These are phyloP conservation scores for Raddia guianensis DNA, from an alignment of 176 grass and related monocot genomes.

Conservation along the genomic window DNA sequence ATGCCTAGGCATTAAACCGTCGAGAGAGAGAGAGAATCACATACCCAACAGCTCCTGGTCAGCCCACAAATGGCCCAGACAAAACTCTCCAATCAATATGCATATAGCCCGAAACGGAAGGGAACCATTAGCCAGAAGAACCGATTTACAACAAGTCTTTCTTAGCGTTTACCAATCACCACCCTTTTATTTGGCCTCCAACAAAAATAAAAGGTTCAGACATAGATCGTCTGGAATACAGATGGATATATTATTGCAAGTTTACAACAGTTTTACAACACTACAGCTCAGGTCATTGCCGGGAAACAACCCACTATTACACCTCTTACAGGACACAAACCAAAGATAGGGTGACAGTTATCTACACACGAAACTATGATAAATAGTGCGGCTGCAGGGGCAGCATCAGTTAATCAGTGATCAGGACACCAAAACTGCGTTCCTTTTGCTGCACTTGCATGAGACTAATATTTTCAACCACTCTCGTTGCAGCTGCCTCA, in stretches of 20 bases:
- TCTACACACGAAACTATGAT: conserved; percentile 34
- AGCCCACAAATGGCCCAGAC: too few species aligned
- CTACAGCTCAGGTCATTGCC: conserved; percentile 13
- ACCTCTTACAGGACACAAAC: not conserved
- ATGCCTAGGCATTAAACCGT: too few species aligned
- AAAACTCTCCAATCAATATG: not conserved
- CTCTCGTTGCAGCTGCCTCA: conserved; percentile 3
- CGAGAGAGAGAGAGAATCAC: too few species aligned
- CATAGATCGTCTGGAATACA: not conserved
- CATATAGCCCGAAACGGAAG: not conserved
- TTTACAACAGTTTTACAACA: conserved; percentile 35
- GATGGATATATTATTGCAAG: conserved; percentile 6
- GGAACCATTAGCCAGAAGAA: not conserved
- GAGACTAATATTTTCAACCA: conserved; percentile 28
- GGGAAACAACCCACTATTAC: not conserved
- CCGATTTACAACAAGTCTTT: not conserved
- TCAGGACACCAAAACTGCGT: conserved; percentile 14
- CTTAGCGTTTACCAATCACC: not conserved
- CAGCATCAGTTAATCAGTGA: not conserved
- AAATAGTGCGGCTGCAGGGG: conserved; percentile 4
- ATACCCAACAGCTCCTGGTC: too few species aligned
- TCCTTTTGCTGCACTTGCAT: not conserved
- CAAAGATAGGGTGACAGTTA: not conserved
- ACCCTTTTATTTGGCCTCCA: not conserved
- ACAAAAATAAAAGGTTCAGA: not conserved